Base-by-base conservation (phyloP, 208 protist species). In the Acanthamoeba castellanii region DNA sequence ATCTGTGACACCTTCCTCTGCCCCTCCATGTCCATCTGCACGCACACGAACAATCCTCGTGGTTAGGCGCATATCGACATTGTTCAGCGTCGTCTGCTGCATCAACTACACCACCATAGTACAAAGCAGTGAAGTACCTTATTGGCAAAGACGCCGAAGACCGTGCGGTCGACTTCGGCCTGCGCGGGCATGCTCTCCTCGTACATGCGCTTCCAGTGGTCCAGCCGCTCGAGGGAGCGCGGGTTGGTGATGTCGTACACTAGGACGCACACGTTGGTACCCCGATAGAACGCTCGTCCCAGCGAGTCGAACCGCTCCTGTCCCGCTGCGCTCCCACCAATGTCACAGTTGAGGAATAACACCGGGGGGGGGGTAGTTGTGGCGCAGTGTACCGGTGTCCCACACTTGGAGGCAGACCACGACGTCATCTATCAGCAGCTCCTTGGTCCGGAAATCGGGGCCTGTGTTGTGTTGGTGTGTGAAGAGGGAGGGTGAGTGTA, bases 301-400 rank as follows among this genome's bases (percentile, higher is more conserved):
- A 97, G 50, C 59, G 94, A 93, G 32, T 95, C 81, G 92, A 97
- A 97, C 25, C 96, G 81, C 55, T 97, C 97, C 68, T 97, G 96
- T 27, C 97, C 97, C 50, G 87, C 81, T 88, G 5, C 59, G 9
- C 47, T 52, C 47, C n/a, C n/a, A n/a, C n/a, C n/a, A n/a, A n/a
- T n/a, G n/a, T n/a, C n/a, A n/a, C n/a, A n/a, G n/a, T n/a, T n/a
- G n/a, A n/a, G n/a, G n/a, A n/a, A n/a, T n/a, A n/a, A n/a, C n/a
- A n/a, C n/a, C n/a, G n/a, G 47, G 47, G 47, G 11, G 47, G 47
- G 4, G 47, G 7, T 52, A 11, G 47, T 6, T n/a, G n/a, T n/a
- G n/a, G n/a, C n/a, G n/a, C n/a, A n/a, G n/a, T 37, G 11, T 59
- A 87, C 78, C 68, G 11, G 68, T 76, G n/a, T 76, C 68, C 78